phyloP scores from a whole-genome alignment of 208 protist genomes.

The Leishmania amazonensis region DNA sequence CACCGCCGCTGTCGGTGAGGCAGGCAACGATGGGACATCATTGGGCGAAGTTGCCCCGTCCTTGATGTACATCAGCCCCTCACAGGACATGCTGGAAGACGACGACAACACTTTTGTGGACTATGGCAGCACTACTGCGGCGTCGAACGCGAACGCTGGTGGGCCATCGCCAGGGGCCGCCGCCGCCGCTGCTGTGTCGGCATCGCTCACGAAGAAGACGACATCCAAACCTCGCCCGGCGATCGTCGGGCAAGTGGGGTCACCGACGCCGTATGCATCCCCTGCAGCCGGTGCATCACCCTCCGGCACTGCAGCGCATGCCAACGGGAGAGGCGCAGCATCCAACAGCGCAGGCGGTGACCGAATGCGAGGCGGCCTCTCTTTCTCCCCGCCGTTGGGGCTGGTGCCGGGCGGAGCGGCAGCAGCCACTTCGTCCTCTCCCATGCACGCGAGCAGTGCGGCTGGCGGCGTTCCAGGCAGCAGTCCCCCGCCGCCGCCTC shows the following conservation, averaged over 20 bases:
- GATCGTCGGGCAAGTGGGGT: background rate
- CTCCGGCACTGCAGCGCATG: background rate
- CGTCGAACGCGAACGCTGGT: background rate
- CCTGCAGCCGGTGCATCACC: conserved; percentile 7
- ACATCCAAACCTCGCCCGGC: conserved; percentile 1
- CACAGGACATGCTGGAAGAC: conserved; percentile 37
- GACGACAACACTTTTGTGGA: conserved; percentile 91
- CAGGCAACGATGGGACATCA: background rate
- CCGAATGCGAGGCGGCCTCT: conserved; percentile 3
- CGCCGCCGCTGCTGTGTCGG: background rate
- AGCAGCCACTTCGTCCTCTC: background rate
- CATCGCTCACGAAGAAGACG: conserved; percentile 2
- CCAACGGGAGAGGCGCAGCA: conserved; percentile 1
- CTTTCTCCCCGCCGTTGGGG: background rate
- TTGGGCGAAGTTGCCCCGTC: conserved; percentile 2
- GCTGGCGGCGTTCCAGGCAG: conserved; percentile 1
- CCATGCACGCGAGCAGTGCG: background rate
- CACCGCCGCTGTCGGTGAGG: too few relatives aligned
- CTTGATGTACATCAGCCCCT: conserved; percentile 13
- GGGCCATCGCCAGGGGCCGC: background rate
- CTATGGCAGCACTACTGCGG: conserved; percentile 62
- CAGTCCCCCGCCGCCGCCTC: background rate
- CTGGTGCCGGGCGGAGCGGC: background rate
- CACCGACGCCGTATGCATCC: background rate
- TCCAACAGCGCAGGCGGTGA: background rate